Base-by-base conservation (phyloP, 179 eudicot species). In the Patellifolia procumbens region DNA sequence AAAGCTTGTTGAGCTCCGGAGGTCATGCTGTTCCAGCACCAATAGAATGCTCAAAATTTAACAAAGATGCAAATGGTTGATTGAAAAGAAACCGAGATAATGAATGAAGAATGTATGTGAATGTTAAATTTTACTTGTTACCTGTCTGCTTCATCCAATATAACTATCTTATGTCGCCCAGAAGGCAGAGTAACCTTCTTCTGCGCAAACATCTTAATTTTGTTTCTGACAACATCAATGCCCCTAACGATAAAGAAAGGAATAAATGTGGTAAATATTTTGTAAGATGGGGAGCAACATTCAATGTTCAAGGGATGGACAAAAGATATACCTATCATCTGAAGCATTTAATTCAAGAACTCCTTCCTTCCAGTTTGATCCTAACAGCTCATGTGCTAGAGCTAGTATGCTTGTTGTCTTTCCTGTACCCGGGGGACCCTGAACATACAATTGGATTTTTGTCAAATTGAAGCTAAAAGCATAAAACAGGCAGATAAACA, bases 361-460 rank as follows among this genome's bases (percentile, higher is more conserved):
- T 8, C 85, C 97, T 82, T 94, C 98, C 84, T 88, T 92, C 77
- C 81, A 91, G 62, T 88, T 89, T 62, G 97, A 79, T 67, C 97
- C 98, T 75, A 94, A 76, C 39, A 94, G 90, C 81, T 92, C 97
- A 70, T 94, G 98, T 35, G 97, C 97, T 78, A 94, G 98, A 81
- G 98, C 98, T 71, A 94, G 85, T 60, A 92, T 91, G 77, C 98
- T 92, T 5, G 98, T 94, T 68, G 98, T 94, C 73, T 92, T 94
- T 24, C 97, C 97, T 13, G 98, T 92, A 76, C 98, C 98, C 24
- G 98, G 98, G 56, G 98, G 97, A 72, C 98, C 98, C 98, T 94
- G 77, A 60, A 71, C 46, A 52, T 42, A 15, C 34, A 20, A 70
- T 51, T 12, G 22, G 42, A 48, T 31, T 22, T 45, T 13, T 4